Evolutionary conservation across 2,329 filamentous ascomycete genomes (phyloP), one percentile per base, ranked within the genome.

Genomic region (Sclerotinia nivalis): DNA sequence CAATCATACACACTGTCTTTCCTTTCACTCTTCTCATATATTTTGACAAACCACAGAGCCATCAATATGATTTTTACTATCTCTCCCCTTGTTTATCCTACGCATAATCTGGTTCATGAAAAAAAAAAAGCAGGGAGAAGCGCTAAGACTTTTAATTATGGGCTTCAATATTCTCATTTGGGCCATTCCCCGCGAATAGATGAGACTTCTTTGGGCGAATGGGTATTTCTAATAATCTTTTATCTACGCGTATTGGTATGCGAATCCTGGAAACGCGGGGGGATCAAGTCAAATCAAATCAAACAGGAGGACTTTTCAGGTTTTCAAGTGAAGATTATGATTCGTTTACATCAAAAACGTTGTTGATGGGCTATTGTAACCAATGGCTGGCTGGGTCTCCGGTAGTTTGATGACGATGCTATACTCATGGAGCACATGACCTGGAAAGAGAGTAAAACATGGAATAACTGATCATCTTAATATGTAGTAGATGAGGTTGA

Each of bases 31-130:
- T 25, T 50, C 20, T 62, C 49, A 18, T 22, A 43, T 59, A 8
- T 47, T 47, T 40, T 43, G 13, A 43, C 55, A 28, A 20, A 43
- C n/a, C n/a, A 18, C 55, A 25, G 7, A 25, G 34, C 22, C 34
- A 43, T 7, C n/a, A 43, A 10, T 20, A 20, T 43, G 37, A 5
- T 34, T 5, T 43, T 28, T 6, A 8, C 40, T 20, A 20, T 28
- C 13, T 18, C 56, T 37, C 40, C 37, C 25, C 40, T 43, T 12
- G 10, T 25, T 18, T n/a, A 15, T 59, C 37, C 55, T 25, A 18
- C n/a, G 54, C 54, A 56, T 56, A 37, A 56, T 34, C 20, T 56
- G 54, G 54, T 15, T 56, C 54, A 56, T 56, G 8, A n/a, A 15
- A n/a, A 20, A 22, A 6, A n/a, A 56, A 20, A 56, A 10, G 54